These are phyloP conservation scores for Nepenthes alata DNA, from an alignment of 179 eudicot species.

Conservation along the genomic window DNA sequence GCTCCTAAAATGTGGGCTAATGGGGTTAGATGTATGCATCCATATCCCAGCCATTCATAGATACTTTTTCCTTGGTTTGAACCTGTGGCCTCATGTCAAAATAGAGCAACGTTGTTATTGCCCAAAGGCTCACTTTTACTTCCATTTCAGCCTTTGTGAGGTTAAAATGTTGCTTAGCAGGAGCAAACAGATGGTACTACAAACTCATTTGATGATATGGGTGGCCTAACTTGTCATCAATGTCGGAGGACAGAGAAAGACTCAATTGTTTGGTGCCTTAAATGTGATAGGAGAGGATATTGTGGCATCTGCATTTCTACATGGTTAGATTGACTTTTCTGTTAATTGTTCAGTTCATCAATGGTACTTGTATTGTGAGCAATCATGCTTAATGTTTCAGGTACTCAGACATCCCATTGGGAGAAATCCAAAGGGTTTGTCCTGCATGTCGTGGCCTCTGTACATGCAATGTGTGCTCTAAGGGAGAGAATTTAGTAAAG, in stretches of 20 bases:
- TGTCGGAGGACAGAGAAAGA: conserved; percentile 45
- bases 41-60: not conserved
- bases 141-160: not conserved
- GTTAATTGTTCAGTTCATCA: conserved; percentile 5
- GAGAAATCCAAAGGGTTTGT: conserved; percentile 67
- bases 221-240: conserved; percentile 76
- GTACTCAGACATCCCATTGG: conserved; percentile 57
- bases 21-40: no score
- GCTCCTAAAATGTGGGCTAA: no score
- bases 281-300: conserved; percentile 87
- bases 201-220: conserved; percentile 60
- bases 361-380: conserved; percentile 9
- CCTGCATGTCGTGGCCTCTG: conserved; percentile 98
- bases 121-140: no score
- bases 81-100: no score
- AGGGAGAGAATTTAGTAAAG: conserved; percentile 81
- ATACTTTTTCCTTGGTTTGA: no score
- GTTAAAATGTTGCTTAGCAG: conserved; percentile 26
- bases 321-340: conserved; percentile 41
- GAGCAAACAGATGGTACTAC: conserved; percentile 59
- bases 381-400: conserved; percentile 25
- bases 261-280: conserved; percentile 61
- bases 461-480: conserved; percentile 75
- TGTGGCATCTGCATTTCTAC: conserved; percentile 72
- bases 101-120: no score